Conservation (phyloP, 1,139 yeast genomes). For the Yamadazyma atmosphaerica region DNA sequence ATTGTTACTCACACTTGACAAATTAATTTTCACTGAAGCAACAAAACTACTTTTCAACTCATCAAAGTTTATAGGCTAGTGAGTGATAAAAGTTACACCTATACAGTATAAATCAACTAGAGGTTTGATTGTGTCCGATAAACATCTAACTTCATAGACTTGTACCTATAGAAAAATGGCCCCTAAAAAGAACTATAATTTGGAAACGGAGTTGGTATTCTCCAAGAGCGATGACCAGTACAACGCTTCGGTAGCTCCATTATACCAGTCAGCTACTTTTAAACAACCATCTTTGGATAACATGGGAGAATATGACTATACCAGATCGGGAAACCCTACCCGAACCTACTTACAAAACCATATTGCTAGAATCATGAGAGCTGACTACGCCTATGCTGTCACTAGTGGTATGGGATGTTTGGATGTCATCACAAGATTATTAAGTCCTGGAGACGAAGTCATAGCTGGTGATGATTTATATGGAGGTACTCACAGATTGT, state of each 20-base stretch:
- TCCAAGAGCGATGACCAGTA: constrained; percentile 68
- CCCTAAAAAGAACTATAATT: constrained; percentile 34
- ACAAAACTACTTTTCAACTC: constrained; percentile 12
- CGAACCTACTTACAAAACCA: constrained; percentile 78
- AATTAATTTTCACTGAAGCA: background rate
- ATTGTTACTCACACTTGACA: constrained; percentile 1
- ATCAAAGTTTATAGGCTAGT: too few species aligned
- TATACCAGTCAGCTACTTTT: constrained; percentile 92
- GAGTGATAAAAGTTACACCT: too few species aligned
- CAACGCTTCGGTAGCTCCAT: constrained; percentile 83
- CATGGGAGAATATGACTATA: constrained; percentile 87
- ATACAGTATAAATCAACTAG: too few species aligned
- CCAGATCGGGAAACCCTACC: constrained; percentile 94
- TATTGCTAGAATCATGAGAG: constrained; percentile 72
- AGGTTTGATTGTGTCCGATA: too few species aligned
- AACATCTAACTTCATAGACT: too few species aligned
- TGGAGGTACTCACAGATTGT: constrained; percentile 87
- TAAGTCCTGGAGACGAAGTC: constrained; percentile 78
- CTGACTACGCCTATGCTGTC: constrained; percentile 74
- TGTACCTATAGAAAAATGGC: too few species aligned
- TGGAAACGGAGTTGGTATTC: constrained; percentile 77
- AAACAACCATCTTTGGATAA: constrained; percentile 74
- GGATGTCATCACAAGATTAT: constrained; percentile 75
- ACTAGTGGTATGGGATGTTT: constrained; percentile 92
- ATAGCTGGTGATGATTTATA: constrained; percentile 92